Conservation (phyloP, 2,329 filamentous ascomycete genomes). For the Helminthosporium solani region DNA sequence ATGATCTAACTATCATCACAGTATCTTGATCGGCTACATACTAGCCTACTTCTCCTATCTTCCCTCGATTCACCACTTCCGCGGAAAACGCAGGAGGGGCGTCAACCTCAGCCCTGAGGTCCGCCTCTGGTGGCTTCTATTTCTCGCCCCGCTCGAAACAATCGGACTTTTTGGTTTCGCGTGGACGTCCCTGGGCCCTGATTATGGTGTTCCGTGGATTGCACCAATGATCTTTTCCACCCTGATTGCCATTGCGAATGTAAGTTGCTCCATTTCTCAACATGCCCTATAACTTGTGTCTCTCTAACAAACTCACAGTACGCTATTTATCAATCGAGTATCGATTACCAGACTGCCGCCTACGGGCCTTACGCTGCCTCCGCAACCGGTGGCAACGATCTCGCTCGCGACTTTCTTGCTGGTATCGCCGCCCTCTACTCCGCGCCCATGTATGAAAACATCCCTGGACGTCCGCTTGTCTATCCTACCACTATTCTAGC, state of each 20-base stretch:
- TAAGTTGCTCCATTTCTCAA: slow-evolving; percentile 29
- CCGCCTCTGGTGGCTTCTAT: slow-evolving; percentile 66
- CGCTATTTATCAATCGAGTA: slow-evolving; percentile 72
- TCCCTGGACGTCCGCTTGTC: slow-evolving; percentile 48
- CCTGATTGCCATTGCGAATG: slow-evolving; percentile 70
- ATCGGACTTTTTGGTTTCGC: slow-evolving; percentile 71
- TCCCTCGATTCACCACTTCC: slow-evolving; percentile 55
- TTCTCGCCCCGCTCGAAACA: slow-evolving; percentile 60
- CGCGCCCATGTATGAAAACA: slow-evolving; percentile 49
- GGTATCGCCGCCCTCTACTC: slow-evolving; percentile 70
- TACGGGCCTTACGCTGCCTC: slow-evolving; percentile 73
- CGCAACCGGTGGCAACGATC: slow-evolving; percentile 74
- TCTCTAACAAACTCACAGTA: slow-evolving; percentile 8
- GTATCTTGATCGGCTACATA: slow-evolving; percentile 65
- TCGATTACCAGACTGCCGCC: slow-evolving; percentile 74
- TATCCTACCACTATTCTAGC: slow-evolving; percentile 57
- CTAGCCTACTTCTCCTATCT: slow-evolving; percentile 62
- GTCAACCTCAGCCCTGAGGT: slow-evolving; percentile 54
- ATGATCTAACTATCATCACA: slow-evolving; percentile 1
- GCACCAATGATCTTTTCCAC: slow-evolving; percentile 64
- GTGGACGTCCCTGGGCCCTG: slow-evolving; percentile 64
- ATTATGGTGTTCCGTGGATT: slow-evolving; percentile 60
- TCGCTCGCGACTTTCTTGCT: slow-evolving; percentile 70
- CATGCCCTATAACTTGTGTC: background rate
- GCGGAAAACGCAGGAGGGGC: slow-evolving; percentile 45